phyloP scores from a whole-genome alignment of 768 basidiomycete genomes.

The Daedaleopsis sinensis region DNA sequence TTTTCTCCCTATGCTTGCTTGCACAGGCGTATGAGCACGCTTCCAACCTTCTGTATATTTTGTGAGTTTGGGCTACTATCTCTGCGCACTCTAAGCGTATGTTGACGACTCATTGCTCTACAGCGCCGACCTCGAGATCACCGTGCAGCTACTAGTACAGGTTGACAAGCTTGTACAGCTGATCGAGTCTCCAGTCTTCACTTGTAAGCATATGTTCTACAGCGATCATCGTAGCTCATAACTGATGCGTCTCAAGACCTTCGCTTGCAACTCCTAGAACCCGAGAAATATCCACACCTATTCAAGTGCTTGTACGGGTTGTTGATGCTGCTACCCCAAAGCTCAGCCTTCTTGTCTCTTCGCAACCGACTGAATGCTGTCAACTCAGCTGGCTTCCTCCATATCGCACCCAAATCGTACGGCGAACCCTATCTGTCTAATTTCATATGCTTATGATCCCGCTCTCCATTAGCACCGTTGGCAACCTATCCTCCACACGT shows the following conservation, averaged over 20 bases:
- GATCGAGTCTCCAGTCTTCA: slow-evolving; percentile 98
- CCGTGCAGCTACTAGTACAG: slow-evolving; percentile 91
- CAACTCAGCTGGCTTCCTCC: slow-evolving; percentile 91
- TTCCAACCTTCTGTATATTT: slow-evolving; percentile 92
- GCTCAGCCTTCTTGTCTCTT: slow-evolving; percentile 92
- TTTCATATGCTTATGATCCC: not conserved
- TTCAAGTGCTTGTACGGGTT: slow-evolving; percentile 98
- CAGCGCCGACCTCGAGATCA: slow-evolving; percentile 96
- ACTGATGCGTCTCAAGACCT: not conserved
- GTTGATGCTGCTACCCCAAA: slow-evolving; percentile 96
- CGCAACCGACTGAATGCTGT: slow-evolving; percentile 94
- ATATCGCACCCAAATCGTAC: slow-evolving; percentile 86
- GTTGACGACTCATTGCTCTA: not conserved
- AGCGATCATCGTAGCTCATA: not conserved
- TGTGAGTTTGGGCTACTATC: slow-evolving; percentile 63
- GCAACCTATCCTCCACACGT: slow-evolving; percentile 53
- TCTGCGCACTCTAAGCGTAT: slow-evolving; percentile 5
- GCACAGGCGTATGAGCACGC: slow-evolving; percentile 99
- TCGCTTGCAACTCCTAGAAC: slow-evolving; percentile 86
- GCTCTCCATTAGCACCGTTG: slow-evolving; percentile 14
- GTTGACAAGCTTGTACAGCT: slow-evolving; percentile 97
- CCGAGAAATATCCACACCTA: slow-evolving; percentile 93
- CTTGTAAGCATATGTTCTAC: slow-evolving; percentile 57
- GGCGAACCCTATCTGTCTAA: slow-evolving; percentile 25
- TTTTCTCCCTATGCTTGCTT: slow-evolving; percentile 92